Evolutionary conservation across 495 filamentous ascomycete species (phyloP).

Genomic region (Astrocystis sublimbata): DNA sequence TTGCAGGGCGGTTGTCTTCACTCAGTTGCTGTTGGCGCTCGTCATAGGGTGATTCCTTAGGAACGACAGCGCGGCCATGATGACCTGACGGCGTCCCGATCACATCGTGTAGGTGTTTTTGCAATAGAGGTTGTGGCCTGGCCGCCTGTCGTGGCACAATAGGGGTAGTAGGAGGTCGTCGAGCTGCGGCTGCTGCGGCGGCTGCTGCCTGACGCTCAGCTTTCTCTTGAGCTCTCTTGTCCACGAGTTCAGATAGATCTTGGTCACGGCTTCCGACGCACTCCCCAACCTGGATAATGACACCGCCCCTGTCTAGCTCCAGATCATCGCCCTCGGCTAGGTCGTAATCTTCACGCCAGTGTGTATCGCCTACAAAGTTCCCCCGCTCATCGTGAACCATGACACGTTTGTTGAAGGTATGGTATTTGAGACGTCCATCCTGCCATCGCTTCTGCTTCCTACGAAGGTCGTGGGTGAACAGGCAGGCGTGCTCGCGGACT

Average conservation of each 20-base stretch:
- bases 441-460: constrained; percentile 91
- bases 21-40: constrained; percentile 37
- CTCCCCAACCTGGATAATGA: constrained; percentile 78
- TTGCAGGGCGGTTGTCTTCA: constrained; percentile 29
- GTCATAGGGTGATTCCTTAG: constrained; percentile 53
- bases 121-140: constrained; percentile 32
- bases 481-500: constrained; percentile 77
- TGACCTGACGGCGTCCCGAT: constrained; percentile 52
- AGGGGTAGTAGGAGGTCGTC: constrained; percentile 21
- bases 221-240: constrained; percentile 60
- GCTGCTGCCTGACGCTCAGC: constrained; percentile 44
- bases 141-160: constrained; percentile 8
- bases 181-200: constrained; percentile 33
- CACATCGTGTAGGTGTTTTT: constrained; percentile 47
- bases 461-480: constrained; percentile 81
- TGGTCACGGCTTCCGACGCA: constrained; percentile 69
- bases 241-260: constrained; percentile 71
- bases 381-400: constrained; percentile 86
- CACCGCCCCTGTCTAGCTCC: constrained; percentile 69
- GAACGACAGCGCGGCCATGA: constrained; percentile 50
- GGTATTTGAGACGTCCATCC: constrained; percentile 83
- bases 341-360: constrained; percentile 68
- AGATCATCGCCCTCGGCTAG: constrained; percentile 79
- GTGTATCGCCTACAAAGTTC: constrained; percentile 80
- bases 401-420: constrained; percentile 86